Percentiles rank a stretch among this genome's conserved stretches.
Evolutionary conservation across 2,329 filamentous ascomycete genomes (phyloP).

Genomic region (Trichophyton simii): DNA sequence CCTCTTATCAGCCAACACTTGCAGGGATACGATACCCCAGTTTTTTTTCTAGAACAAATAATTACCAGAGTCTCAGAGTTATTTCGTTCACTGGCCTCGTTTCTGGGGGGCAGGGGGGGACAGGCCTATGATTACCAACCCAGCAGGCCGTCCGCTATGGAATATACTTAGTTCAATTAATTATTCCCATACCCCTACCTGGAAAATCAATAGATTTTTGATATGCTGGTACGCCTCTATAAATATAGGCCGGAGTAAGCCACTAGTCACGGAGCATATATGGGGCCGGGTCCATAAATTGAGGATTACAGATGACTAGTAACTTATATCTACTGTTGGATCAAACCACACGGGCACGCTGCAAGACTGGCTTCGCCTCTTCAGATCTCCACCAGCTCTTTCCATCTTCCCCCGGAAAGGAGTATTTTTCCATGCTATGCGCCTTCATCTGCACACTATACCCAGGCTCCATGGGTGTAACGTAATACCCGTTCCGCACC

Average conservation of each 20-base stretch:
- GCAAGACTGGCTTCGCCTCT: slow-evolving; percentile 57
- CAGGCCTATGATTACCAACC: background rate
- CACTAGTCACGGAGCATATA: background rate
- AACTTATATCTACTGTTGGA: background rate
- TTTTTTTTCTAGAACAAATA: background rate
- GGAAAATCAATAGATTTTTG: background rate
- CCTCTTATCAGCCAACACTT: background rate
- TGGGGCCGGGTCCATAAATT: background rate
- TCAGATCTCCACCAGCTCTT: slow-evolving; percentile 79
- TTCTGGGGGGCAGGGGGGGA: too few species aligned
- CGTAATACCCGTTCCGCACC: slow-evolving; percentile 76
- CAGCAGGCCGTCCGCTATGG: background rate
- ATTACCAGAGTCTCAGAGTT: background rate
- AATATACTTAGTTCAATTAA: background rate
- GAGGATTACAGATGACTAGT: background rate
- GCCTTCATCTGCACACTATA: slow-evolving; percentile 92
- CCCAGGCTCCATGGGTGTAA: slow-evolving; percentile 67
- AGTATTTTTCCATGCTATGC: slow-evolving; percentile 68
- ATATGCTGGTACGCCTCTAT: background rate
- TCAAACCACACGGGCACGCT: slow-evolving; percentile 1
- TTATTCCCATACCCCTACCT: background rate
- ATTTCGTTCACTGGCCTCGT: background rate
- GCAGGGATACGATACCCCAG: background rate
- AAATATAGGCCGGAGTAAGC: background rate
- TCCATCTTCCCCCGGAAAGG: slow-evolving; percentile 62